Evolutionary conservation across 192 early-diverging fungal species (phyloP).

Genomic region (Coemansia sp.): DNA sequence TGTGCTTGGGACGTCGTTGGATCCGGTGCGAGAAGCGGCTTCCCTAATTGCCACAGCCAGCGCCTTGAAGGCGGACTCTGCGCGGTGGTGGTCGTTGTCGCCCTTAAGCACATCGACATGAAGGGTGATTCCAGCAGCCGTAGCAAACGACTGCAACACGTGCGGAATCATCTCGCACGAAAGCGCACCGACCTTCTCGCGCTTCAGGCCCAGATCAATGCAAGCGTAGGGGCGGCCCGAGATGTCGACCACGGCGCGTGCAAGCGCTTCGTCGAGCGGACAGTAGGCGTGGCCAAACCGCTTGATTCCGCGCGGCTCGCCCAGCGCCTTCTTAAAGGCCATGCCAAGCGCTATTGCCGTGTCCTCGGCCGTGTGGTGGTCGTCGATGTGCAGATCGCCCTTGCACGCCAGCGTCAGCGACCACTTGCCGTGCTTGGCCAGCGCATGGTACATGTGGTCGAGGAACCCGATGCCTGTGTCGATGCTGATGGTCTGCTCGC

Average conservation of each 20-base stretch:
- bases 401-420: conserved; percentile 79
- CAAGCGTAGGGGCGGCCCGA: conserved; percentile 87
- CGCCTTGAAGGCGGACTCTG: conserved; percentile 97
- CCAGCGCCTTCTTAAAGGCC: conserved; percentile 92
- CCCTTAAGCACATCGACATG: conserved; percentile 97
- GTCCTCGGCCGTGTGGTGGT: conserved; percentile 98
- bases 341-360: conserved; percentile 89
- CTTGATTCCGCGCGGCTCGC: conserved; percentile 82
- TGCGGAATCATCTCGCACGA: conserved; percentile 99
- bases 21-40: conserved; percentile 83
- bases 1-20: conserved; percentile 89
- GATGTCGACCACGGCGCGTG: conserved; percentile 95
- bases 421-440: conserved; percentile 96
- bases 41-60: conserved; percentile 90
- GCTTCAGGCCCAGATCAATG: conserved; percentile 84
- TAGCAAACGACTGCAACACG: conserved; percentile 90
- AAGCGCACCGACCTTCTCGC: conserved; percentile 87
- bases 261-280: conserved; percentile 95
- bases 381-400: conserved; percentile 96
- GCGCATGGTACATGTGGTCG: conserved; percentile 98
- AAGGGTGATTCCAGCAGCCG: conserved; percentile 87
- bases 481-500: conserved; percentile 75
- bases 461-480: conserved; percentile 96
- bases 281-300: conserved; percentile 94
- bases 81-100: conserved; percentile 93